These are phyloP conservation scores for Ophiostoma sp. DNA, from an alignment of 2,329 filamentous ascomycete genomes.

Conservation along the genomic window DNA sequence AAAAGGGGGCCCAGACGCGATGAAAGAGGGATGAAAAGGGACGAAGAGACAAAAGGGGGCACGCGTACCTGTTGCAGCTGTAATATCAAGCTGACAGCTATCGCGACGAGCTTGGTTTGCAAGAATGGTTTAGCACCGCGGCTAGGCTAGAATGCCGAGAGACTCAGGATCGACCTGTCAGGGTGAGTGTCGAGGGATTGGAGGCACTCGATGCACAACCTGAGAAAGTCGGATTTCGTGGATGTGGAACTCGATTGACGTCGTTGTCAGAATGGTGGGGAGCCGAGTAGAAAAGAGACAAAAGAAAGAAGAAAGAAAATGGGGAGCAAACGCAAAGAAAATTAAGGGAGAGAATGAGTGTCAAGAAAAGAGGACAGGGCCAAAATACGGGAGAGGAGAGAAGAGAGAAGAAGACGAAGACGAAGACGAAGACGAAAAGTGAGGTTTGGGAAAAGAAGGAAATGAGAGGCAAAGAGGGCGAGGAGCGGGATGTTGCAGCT, in stretches of 20 bases:
- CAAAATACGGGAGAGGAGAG: neutral
- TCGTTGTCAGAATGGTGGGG: slow-evolving; percentile 17
- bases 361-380: slow-evolving; percentile 15
- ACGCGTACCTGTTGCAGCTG: slow-evolving; percentile 20
- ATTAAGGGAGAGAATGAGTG: slow-evolving; percentile 4
- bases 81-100: neutral
- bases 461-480: neutral
- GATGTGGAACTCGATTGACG: slow-evolving; percentile 3
- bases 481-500: slow-evolving; percentile 15
- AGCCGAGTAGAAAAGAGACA: slow-evolving; percentile 23
- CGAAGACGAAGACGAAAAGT: slow-evolving; percentile 15
- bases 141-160: neutral
- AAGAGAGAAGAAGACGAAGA: neutral
- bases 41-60: slow-evolving; percentile 16
- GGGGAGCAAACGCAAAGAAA: slow-evolving; percentile 16
- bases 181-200: slow-evolving; percentile 30
- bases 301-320: slow-evolving; percentile 25
- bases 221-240: slow-evolving; percentile 24
- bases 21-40: slow-evolving; percentile 17
- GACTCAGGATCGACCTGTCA: neutral
- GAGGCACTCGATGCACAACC: slow-evolving; percentile 32
- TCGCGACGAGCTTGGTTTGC: neutral
- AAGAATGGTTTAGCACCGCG: neutral
- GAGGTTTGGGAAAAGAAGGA: slow-evolving; percentile 8
- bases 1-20: slow-evolving; percentile 25